Evolutionary conservation across 345 rosid genomes (phyloP).

Genomic region (Brassica rapa): DNA sequence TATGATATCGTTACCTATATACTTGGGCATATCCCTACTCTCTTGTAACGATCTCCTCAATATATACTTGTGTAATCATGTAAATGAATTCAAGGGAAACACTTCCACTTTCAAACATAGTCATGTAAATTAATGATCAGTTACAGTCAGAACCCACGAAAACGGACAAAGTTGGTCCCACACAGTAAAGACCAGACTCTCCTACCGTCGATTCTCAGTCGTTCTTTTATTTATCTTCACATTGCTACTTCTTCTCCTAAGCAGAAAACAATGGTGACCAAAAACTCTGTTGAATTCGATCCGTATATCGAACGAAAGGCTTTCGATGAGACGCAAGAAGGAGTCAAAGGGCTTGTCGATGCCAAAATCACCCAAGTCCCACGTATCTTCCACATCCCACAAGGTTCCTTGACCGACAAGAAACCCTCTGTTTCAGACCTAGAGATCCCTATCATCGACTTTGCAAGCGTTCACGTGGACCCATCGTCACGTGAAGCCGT

Average conservation of each 20-base stretch:
- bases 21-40: no score
- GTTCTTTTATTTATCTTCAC: neutral
- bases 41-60: neutral
- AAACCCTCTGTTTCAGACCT: conserved; percentile 9
- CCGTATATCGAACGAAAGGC: conserved; percentile 8
- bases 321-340: conserved; percentile 38
- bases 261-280: neutral
- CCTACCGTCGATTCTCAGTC: neutral
- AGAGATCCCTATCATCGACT: conserved; percentile 45
- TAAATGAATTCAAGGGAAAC: neutral
- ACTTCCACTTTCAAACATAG: neutral
- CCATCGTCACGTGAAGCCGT: conserved; percentile 12
- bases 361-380: conserved; percentile 37
- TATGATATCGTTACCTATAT: no score
- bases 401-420: conserved; percentile 13
- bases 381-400: conserved; percentile 30
- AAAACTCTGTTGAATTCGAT: conserved; percentile 9
- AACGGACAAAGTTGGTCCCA: neutral
- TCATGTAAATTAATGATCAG: neutral
- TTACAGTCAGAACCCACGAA: neutral
- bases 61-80: neutral
- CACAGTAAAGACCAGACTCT: neutral
- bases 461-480: conserved; percentile 31
- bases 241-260: neutral
- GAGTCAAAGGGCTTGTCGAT: conserved; percentile 45